Percentiles rank a stretch among this genome's conserved stretches.
These are phyloP conservation scores for Euphorbia neoarborescens DNA, from an alignment of 441 rosid species.

Conservation along the genomic window DNA sequence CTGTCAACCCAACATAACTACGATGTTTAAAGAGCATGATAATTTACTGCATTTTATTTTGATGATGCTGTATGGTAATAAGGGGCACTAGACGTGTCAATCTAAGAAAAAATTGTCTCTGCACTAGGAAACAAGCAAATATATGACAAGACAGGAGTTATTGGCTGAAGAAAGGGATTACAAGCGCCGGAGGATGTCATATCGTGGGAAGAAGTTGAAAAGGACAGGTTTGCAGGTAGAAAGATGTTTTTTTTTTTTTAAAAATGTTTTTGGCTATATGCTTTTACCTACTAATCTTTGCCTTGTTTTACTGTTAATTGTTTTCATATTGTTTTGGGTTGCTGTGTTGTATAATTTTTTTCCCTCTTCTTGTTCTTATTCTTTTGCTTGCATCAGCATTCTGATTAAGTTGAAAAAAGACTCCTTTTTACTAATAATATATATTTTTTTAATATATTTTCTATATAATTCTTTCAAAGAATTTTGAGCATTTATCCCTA, in stretches of 20 bases:
- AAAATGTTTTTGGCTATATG: neutral
- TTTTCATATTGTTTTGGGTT: neutral
- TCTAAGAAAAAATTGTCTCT: constrained; percentile 5
- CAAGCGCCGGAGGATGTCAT: constrained; percentile 88
- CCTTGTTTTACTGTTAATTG: constrained; percentile 9
- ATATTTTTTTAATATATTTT: no score
- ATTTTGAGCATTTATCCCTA: neutral
- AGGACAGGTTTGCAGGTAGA: constrained; percentile 59
- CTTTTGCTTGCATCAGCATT: neutral
- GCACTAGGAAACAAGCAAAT: constrained; percentile 49
- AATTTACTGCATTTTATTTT: neutral
- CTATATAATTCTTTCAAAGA: neutral
- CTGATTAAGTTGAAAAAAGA: neutral
- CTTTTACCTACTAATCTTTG: neutral
- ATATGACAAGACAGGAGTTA: constrained; percentile 72
- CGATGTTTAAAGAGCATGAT: neutral
- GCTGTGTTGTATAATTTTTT: neutral
- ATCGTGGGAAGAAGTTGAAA: constrained; percentile 89
- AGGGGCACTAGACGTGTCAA: neutral
- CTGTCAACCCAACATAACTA: no score
- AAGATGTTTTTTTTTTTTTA: constrained; percentile 18
- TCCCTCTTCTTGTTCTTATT: neutral
- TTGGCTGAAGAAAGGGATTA: constrained; percentile 97
- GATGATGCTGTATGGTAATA: neutral
- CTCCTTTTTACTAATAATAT: neutral